Evolutionary conservation across 1,284 basidiomycete genomes (phyloP), one percentile per base, ranked within the genome.

Genomic region (Leccinum idahoense): DNA sequence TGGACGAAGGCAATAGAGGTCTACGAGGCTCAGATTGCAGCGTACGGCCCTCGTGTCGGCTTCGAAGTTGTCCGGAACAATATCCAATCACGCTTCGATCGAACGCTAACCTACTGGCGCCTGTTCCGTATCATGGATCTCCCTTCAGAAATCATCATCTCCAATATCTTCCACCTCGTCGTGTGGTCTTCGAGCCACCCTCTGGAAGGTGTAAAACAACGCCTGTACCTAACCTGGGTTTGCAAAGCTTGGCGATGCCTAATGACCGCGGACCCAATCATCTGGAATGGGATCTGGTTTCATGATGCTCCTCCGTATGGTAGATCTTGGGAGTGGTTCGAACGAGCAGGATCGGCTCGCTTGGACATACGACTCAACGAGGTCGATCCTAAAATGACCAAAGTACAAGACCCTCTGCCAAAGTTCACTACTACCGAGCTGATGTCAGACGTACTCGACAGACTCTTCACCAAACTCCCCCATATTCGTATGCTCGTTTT

Each of bases 351-450:
- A 1, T 70, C 75, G 5, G 76, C 84, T 2, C 75, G 81, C 2
- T 68, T 89, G 64, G 85, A 88, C 64, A 66, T 89, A 20, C 81
- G 84, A 46, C 80, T 89, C 66, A 79, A 79, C 66, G 83, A 84
- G 60, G 69, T 71, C 44, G 66, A 72, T 59, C 37, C 67, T 41
- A 60, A 68, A 62, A 63, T 59, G 62, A 62, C 64, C 14, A 41
- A 62, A 35, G 51, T 63, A 49, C 39, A 61, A 62, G 68, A 74
- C 35, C 32, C 67, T 55, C 66, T 71, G 12, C 49, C 49, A 53
- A 75, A 74, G 41, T 76, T 84, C 63, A 18, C 18, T 18, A 79
- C 80, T 15, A 70, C 73, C 10, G 64, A 78, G 14, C 72, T 78
- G n/a, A 81, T 87, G 76, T 70, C 74, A 5, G 64, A 65, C 18